These are phyloP conservation scores for Backusella circina DNA, from an alignment of 192 early-diverging fungal species.

Conservation along the genomic window DNA sequence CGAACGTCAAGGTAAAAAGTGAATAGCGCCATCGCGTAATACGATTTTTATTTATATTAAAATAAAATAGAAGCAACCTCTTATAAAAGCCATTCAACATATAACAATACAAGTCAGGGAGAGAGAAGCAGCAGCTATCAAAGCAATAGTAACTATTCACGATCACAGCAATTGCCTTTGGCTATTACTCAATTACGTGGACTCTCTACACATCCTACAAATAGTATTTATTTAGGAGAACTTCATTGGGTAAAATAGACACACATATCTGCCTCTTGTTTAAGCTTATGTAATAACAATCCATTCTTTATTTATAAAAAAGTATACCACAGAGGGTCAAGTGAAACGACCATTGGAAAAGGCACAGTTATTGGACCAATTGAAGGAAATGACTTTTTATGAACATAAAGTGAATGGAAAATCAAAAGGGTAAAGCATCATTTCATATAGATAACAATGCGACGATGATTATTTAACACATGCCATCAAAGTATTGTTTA, in stretches of 20 bases:
- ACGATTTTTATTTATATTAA: too few relatives aligned
- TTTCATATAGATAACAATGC: neutral
- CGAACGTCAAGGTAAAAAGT: neutral
- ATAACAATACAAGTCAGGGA: neutral
- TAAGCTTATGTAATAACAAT: neutral
- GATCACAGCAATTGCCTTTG: slow-evolving; percentile 11
- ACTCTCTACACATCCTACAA: slow-evolving; percentile 26
- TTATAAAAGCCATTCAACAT: neutral
- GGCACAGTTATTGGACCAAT: slow-evolving; percentile 43
- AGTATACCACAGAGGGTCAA: slow-evolving; percentile 61
- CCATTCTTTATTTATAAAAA: neutral
- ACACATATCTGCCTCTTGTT: too few relatives aligned
- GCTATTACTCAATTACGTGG: slow-evolving; percentile 23
- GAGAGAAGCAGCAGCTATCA: neutral
- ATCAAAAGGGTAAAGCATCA: slow-evolving; percentile 45
- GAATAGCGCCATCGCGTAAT: neutral
- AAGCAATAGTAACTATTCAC: neutral
- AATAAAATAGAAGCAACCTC: neutral
- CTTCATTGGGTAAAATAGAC: slow-evolving; percentile 36
- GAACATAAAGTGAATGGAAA: slow-evolving; percentile 67
- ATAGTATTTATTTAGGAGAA: slow-evolving; percentile 42
- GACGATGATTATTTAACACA: neutral
- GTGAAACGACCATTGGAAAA: slow-evolving; percentile 40
- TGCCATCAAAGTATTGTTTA: slow-evolving; percentile 35
- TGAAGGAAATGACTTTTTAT: slow-evolving; percentile 54